Evolutionary conservation across 1,139 yeast species (phyloP), one percentile per base, ranked within the genome.

Genomic region (Candida sanyaensis): DNA sequence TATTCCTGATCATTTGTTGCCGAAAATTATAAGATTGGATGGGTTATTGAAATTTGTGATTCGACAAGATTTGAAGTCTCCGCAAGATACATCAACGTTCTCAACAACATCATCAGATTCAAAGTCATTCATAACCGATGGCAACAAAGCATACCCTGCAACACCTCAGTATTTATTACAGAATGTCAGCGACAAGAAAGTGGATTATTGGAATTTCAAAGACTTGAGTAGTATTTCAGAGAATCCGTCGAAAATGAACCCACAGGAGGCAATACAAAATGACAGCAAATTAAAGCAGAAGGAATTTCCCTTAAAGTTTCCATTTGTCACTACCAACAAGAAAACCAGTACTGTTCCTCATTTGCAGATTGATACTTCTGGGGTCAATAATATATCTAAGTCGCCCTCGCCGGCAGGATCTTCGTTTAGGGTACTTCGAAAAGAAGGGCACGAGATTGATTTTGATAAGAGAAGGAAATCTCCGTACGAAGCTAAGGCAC

Each of bases 391-490:
- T 11, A 46, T 55, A 1, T 45, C 57, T 9, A 42, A 45, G 7
- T 49, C 59, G 5, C 53, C 55, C 1, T 32, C 41, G 5, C 43
- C 49, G 3, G 30, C 43, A 6, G 44, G 46, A 12, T 45, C 59
- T 4, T 71, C 88, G 0, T 88, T 89, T 60, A 76, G 86, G 52
- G 86, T 88, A 0, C 75, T 88, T 11, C 66, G 92, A 33, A 51
- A 52, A 30, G 50, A 45, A 38, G 78, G 78, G 12, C 70, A 80
- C 28, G 95, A 87, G 60, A 88, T 89, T 49, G 91, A 90, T 65
- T 88, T 89, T 62, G 95, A 89, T 59, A 85, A 88, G 58, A 73
- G 92, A 47, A 70, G 96, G 40, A 83, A 84, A 44, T 85, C 96
- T 0, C 96, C 96, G 0, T 86, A 80, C 57, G 83, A 77, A 40